Percentiles rank a stretch among this genome's conserved stretches.
phyloP scores from a whole-genome alignment of 169 alveolate genomes.

The Eimeria necatrix region DNA sequence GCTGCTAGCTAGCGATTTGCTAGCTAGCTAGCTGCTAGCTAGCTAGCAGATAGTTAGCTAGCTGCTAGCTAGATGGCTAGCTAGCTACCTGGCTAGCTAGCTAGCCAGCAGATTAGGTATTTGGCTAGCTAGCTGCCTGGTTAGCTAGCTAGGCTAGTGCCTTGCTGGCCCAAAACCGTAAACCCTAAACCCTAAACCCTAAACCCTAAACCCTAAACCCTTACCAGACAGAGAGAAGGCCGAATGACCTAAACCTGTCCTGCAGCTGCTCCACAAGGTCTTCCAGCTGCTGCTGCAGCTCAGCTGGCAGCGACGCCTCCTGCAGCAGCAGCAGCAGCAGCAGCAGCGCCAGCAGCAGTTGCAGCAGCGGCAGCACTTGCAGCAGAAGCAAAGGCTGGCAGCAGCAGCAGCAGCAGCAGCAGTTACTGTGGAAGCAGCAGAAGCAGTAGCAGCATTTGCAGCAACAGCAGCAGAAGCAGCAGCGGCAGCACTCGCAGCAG shows the following conservation, averaged over 20 bases:
- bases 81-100: no score
- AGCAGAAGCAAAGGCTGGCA: slow-evolving; percentile 10
- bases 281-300: slow-evolving; percentile 33
- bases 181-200: not conserved
- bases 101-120: no score
- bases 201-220: not conserved
- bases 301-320: slow-evolving; percentile 27
- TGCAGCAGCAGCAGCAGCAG: slow-evolving; percentile 36
- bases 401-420: slow-evolving; percentile 10
- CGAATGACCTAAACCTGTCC: slow-evolving; percentile 42
- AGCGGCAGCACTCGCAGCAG: not conserved
- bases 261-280: slow-evolving; percentile 5
- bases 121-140: no score
- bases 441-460: not conserved
- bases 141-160: no score
- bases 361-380: not conserved
- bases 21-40: no score
- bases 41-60: not conserved
- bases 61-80: not conserved
- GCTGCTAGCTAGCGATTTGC: no score
- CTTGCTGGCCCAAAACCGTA: not conserved
- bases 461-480: not conserved
- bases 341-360: not conserved
- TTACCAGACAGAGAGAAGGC: slow-evolving; percentile 74
- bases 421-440: not conserved